Evolutionary conservation across 371 early-diverging fungal species (phyloP), one percentile per base, ranked within the genome.

Genomic region (Chytridium lagenaria): DNA sequence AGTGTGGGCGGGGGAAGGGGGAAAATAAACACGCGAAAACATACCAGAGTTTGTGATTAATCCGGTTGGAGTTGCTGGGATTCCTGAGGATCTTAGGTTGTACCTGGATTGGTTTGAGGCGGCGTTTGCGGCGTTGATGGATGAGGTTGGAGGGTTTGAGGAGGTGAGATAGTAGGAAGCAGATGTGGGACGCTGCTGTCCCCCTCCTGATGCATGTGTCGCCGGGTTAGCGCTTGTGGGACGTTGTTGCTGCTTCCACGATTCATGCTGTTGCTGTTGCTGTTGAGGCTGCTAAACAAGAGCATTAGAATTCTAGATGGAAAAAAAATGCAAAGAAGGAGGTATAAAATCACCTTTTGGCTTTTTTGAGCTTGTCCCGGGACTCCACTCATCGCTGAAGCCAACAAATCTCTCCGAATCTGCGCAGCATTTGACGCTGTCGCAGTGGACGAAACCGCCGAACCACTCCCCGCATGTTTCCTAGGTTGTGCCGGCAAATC

Each of bases 401-500:
- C 7, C 61, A 61, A 36, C 31, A 61, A 34, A 7, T 61, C 61
- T 23, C 61, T 31, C 15, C 61, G 3, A 34, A 61, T 61, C 61
- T 55, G 57, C 22, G 57, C 22, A 23, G 15, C 10, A 23, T 23
- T 55, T 55, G 57, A 26, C 7, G 57, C 26, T 26, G 57, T 30
- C 7, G 44, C 12, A 19, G 12, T 55, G 10, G 26, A 15, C 10
- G 30, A 26, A 23, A 10, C 10, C 22, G 57, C 22, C 23, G 57
- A 55, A 16, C 3, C 23, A 33, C 7, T 3, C 7, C 3, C 5
- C 2, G 61, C 30, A 23, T 61, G 61, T 37, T 61, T 61, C 19
- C 61, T 31, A 34, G 61, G 61, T 34, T 61, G 61, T 7, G 37
- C 61, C 15, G 61, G 61, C 15, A 61, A 37, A 37, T 61, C 37